These are phyloP conservation scores for Ballota nigra DNA, from an alignment of 257 asterid genomes.

Conservation along the genomic window DNA sequence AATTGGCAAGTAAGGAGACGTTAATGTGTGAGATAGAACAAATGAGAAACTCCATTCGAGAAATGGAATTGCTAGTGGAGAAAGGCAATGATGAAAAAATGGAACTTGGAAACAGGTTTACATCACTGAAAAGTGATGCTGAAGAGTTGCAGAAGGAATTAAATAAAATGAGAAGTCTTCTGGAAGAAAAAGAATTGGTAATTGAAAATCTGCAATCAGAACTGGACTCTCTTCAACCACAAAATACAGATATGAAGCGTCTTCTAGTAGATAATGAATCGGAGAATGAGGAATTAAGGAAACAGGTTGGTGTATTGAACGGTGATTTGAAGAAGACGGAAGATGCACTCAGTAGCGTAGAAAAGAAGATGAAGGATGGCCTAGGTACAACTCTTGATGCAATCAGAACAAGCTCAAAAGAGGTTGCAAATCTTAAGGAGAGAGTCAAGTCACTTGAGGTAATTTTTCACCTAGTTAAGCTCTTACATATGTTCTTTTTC, in stretches of 20 bases:
- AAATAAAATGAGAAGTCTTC: conserved; percentile 31
- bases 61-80: conserved; percentile 44
- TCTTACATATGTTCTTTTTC: neutral
- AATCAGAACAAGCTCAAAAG: conserved; percentile 39
- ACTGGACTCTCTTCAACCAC: conserved; percentile 47
- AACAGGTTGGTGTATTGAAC: conserved; percentile 49
- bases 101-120: conserved; percentile 45
- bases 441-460: conserved; percentile 86
- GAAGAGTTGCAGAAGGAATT: conserved; percentile 44
- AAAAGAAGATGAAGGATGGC: conserved; percentile 61
- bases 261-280: conserved; percentile 38
- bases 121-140: conserved; percentile 38
- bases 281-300: conserved; percentile 67
- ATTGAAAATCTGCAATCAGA: conserved; percentile 43
- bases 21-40: conserved; percentile 45
- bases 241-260: conserved; percentile 40
- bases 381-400: conserved; percentile 32
- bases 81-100: conserved; percentile 44
- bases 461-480: conserved; percentile 19
- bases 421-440: conserved; percentile 61
- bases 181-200: conserved; percentile 55
- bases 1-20: conserved; percentile 37
- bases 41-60: conserved; percentile 39
- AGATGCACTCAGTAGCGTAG: conserved; percentile 51
- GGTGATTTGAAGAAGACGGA: conserved; percentile 57